Conservation (phyloP, 495 filamentous ascomycete genomes). For the Daldinia vernicosa region DNA sequence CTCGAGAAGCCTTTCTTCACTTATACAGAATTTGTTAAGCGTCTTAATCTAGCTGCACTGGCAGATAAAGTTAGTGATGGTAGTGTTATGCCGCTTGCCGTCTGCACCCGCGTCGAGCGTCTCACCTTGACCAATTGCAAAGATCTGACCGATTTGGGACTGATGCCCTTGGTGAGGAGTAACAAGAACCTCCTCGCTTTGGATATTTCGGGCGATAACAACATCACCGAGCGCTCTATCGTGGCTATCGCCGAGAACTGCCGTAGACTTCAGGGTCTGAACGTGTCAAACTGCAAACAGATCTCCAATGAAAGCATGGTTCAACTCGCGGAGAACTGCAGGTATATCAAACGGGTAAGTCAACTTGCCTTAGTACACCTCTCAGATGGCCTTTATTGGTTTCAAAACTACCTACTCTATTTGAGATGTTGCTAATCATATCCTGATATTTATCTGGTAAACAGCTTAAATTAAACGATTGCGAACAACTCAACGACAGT, state of each 20-base stretch:
- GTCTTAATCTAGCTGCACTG: constrained; percentile 86
- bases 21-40: constrained; percentile 87
- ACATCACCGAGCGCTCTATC: constrained; percentile 86
- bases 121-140: constrained; percentile 92
- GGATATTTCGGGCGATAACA: constrained; percentile 82
- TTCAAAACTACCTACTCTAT: not conserved
- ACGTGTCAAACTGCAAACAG: constrained; percentile 85
- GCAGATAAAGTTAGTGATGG: constrained; percentile 84
- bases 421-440: constrained; percentile 42
- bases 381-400: not conserved
- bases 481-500: constrained; percentile 76
- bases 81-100: constrained; percentile 79
- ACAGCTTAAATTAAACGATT: constrained; percentile 94
- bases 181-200: constrained; percentile 87
- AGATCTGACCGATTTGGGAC: constrained; percentile 81
- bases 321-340: constrained; percentile 68
- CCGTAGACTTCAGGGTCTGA: constrained; percentile 86
- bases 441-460: constrained; percentile 37
- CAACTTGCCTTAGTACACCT: not conserved
- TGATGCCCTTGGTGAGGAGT: constrained; percentile 79
- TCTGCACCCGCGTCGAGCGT: constrained; percentile 91
- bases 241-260: constrained; percentile 82
- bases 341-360: constrained; percentile 85
- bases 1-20: constrained; percentile 76
- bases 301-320: constrained; percentile 78